These are phyloP conservation scores for Hymenochaete sp. DNA, from an alignment of 1,284 basidiomycete species.

Conservation along the genomic window DNA sequence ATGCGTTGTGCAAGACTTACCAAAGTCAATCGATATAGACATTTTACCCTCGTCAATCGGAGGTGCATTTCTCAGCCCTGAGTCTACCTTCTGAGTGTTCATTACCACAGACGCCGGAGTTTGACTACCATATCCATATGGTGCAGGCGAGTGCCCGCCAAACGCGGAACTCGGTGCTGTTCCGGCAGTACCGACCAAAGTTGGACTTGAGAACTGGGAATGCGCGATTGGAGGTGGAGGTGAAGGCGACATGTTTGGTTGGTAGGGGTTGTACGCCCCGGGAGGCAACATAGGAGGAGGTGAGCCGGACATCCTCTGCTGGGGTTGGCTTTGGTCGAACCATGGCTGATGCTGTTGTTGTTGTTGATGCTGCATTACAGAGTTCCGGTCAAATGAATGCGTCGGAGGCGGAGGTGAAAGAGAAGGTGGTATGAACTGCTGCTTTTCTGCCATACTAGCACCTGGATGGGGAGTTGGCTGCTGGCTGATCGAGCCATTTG, in stretches of 20 bases:
- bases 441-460: slow-evolving; percentile 25
- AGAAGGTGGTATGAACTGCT: slow-evolving; percentile 31
- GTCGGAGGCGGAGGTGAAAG: slow-evolving; percentile 38
- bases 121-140: slow-evolving; percentile 7
- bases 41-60: slow-evolving; percentile 33
- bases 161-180: not conserved
- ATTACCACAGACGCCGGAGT: slow-evolving; percentile 31
- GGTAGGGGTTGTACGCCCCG: slow-evolving; percentile 17
- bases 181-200: slow-evolving; percentile 18
- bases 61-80: slow-evolving; percentile 17
- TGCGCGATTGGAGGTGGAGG: slow-evolving; percentile 11
- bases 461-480: slow-evolving; percentile 42
- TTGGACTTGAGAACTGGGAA: slow-evolving; percentile 29
- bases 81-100: slow-evolving; percentile 21
- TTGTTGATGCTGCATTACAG: slow-evolving; percentile 7
- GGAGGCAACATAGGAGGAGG: slow-evolving; percentile 13
- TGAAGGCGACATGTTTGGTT: slow-evolving; percentile 8
- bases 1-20: slow-evolving; percentile 30
- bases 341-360: slow-evolving; percentile 25
- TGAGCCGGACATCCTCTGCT: slow-evolving; percentile 11
- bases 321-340: too few relatives aligned
- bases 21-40: slow-evolving; percentile 73
- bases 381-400: slow-evolving; percentile 25
- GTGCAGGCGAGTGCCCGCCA: not conserved
- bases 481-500: slow-evolving; percentile 26